Evolutionary conservation across 1,284 basidiomycete species (phyloP), one percentile per base, ranked within the genome.

Genomic region (Rhodotorula sp.): DNA sequence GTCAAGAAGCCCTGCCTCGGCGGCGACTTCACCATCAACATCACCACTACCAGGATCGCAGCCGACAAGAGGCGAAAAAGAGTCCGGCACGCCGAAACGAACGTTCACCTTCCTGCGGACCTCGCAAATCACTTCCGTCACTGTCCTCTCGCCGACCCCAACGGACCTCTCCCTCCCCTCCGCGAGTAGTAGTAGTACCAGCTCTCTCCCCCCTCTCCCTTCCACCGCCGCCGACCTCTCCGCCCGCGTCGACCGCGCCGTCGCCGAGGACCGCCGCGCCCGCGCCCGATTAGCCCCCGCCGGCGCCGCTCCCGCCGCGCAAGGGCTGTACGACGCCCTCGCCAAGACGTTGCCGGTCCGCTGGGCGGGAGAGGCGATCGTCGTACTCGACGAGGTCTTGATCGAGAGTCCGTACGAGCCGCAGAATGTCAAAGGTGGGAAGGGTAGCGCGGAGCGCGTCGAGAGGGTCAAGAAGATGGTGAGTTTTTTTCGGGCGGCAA

Each of bases 351-450:
- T 76, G 31, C 75, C 75, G 5, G 68, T 71, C 1, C 59, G 75
- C 15, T 76, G 75, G 75, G 57, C 31, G 2, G 68, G 60, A 2
- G 26, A 21, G 20, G 43, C 62, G 21, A 71, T 76, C 54, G 68
- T 76, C 47, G 70, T 76, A 2, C 48, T 76, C 58, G 75, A 76
- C 34, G 69, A 73, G 61, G 72, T 76, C 23, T 61, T 76, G 23
- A 62, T 76, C 8, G 66, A 67, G 7, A 26, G 43, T 46, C 72
- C 72, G 12, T 72, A 69, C 62, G 62, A 58, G 2, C 23, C 49
- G 12, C 54, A 48, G 43, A 64, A 65, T 15, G 68, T 76, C 58
- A 70, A 69, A 58, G 75, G 68, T 5, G 68, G 51, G 0, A 75
- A 73, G 47, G 69, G 71, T 0, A 56, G 64, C 2, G 62, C 46